Conservation (phyloP, 306 rosid genomes). For the Bauhinia variegata region DNA sequence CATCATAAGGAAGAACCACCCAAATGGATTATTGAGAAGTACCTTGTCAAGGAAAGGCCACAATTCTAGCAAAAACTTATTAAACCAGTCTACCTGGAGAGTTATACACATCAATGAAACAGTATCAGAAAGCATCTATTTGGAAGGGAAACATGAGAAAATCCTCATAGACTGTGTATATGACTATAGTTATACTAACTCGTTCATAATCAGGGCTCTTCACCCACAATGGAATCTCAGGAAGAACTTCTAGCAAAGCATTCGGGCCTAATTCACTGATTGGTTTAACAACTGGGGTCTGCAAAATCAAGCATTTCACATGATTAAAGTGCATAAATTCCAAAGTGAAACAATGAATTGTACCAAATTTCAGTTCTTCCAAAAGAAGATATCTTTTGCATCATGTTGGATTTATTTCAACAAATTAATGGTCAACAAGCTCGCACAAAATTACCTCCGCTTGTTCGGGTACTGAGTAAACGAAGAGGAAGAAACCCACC, state of each 20-base stretch:
- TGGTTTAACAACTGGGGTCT: slow-evolving; percentile 73
- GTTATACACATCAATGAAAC: slow-evolving; percentile 31
- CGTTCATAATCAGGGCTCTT: slow-evolving; percentile 84
- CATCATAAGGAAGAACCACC: neutral
- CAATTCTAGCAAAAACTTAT: slow-evolving; percentile 60
- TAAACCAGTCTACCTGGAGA: slow-evolving; percentile 88
- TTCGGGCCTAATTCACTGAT: slow-evolving; percentile 70
- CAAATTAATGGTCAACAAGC: slow-evolving; percentile 15
- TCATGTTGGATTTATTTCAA: slow-evolving; percentile 8
- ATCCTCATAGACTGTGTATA: neutral
- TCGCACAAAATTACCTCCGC: slow-evolving; percentile 50
- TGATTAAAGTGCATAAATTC: slow-evolving; percentile 25
- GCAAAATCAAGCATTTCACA: slow-evolving; percentile 39
- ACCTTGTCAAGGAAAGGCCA: slow-evolving; percentile 96
- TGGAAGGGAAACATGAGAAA: neutral
- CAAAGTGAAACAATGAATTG: neutral
- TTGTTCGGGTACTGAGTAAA: slow-evolving; percentile 65
- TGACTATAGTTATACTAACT: slow-evolving; percentile 48
- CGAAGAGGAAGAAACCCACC: slow-evolving; percentile 74
- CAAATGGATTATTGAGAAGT: slow-evolving; percentile 12
- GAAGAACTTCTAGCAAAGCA: slow-evolving; percentile 70
- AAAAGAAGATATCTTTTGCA: slow-evolving; percentile 18
- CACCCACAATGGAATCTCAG: slow-evolving; percentile 90
- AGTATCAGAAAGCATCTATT: slow-evolving; percentile 11
- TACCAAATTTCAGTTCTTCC: slow-evolving; percentile 2